These are phyloP conservation scores for Tylopilus balloui DNA, from an alignment of 768 basidiomycete genomes.

Conservation along the genomic window DNA sequence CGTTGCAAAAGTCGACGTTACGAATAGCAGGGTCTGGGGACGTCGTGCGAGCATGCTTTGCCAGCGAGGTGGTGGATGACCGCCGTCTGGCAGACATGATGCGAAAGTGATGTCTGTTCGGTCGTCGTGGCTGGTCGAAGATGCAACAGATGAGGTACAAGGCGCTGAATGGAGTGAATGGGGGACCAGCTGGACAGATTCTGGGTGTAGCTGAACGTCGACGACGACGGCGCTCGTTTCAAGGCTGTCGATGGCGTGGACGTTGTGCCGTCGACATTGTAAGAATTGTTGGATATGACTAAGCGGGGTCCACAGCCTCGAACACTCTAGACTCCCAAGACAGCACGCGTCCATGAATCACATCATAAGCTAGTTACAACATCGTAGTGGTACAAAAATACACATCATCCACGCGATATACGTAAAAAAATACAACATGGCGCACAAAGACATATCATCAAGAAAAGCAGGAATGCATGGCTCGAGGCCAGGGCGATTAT, in stretches of 20 bases:
- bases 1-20: constrained; percentile 89
- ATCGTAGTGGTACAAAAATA: background rate
- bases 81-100: constrained; percentile 73
- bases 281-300: no score
- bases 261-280: no score
- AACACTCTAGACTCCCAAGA: background rate
- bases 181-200: background rate
- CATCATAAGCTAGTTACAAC: no score
- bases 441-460: background rate
- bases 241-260: constrained; percentile 7
- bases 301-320: background rate
- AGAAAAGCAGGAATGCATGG: background rate
- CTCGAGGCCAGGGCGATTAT: background rate
- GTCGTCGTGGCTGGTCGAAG: constrained; percentile 14
- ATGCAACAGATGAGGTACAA: constrained; percentile 19
- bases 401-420: background rate
- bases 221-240: background rate
- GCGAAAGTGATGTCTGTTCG: constrained; percentile 8
- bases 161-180: background rate
- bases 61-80: constrained; percentile 76
- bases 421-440: background rate
- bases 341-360: background rate
- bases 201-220: background rate
- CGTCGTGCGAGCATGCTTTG: constrained; percentile 57
- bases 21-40: constrained; percentile 43